Conservation (phyloP, 1,139 yeast species). For the Suhomyces choctaworum region DNA sequence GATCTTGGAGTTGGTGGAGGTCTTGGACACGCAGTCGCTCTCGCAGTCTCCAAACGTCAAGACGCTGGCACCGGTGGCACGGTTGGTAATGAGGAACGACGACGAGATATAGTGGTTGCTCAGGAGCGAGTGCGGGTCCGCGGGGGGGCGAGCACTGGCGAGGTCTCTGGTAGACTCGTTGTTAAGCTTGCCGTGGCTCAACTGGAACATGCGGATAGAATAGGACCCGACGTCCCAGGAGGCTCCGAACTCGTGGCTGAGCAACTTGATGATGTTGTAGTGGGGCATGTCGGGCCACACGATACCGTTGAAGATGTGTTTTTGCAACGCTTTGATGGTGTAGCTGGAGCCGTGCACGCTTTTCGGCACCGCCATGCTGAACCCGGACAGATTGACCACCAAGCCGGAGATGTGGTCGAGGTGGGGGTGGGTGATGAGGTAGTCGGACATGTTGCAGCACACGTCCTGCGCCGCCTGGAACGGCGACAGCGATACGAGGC, state of each 20-base stretch:
- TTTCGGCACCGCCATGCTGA: conserved; percentile 33
- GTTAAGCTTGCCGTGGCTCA: conserved; percentile 38
- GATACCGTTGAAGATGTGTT: conserved; percentile 66
- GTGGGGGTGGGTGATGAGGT: conserved; percentile 80
- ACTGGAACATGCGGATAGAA: conserved; percentile 34
- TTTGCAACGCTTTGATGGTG: conserved; percentile 54
- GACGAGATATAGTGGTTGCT: conserved; percentile 36
- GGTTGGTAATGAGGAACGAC: conserved; percentile 52
- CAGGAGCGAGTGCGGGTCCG: conserved; percentile 2
- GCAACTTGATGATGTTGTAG: conserved; percentile 30
- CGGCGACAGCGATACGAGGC: conserved; percentile 19
- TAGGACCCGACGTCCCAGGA: conserved; percentile 20
- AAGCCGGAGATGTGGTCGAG: conserved; percentile 75
- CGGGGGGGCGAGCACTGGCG: not conserved
- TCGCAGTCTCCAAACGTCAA: conserved; percentile 83
- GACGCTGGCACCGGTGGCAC: conserved; percentile 32
- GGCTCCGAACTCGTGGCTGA: conserved; percentile 19
- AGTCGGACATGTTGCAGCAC: conserved; percentile 39
- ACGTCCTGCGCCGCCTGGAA: conserved; percentile 28
- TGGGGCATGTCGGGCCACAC: conserved; percentile 77
- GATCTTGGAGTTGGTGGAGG: conserved; percentile 44
- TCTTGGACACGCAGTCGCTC: conserved; percentile 53
- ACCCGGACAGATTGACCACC: conserved; percentile 69
- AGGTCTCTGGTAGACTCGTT: not conserved
- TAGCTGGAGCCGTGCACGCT: conserved; percentile 52